Conservation (phyloP, 768 basidiomycete genomes). For the Phallus indusiatus region DNA sequence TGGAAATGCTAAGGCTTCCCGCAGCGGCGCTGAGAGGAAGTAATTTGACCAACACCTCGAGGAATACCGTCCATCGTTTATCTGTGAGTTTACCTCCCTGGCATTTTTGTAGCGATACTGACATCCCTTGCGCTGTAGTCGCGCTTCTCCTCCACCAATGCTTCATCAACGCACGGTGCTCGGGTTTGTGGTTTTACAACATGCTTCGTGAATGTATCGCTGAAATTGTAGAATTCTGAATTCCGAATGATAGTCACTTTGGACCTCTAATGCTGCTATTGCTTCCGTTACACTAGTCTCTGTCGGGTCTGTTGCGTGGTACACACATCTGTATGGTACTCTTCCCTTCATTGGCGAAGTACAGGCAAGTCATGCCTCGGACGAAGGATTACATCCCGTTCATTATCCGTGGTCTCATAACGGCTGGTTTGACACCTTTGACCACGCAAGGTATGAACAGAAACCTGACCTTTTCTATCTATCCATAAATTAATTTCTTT, state of each 20-base stretch:
- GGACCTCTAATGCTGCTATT: slow-evolving; percentile 65
- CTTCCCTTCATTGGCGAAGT: slow-evolving; percentile 87
- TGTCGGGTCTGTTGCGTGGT: slow-evolving; percentile 91
- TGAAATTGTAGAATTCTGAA: neutral
- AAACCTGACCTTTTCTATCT: slow-evolving; percentile 8
- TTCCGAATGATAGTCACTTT: slow-evolving; percentile 37
- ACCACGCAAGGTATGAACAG: slow-evolving; percentile 80
- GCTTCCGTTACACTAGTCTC: slow-evolving; percentile 69
- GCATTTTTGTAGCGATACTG: neutral
- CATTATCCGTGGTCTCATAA: slow-evolving; percentile 87
- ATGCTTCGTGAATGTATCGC: neutral
- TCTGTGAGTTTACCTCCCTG: slow-evolving; percentile 1
- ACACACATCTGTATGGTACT: slow-evolving; percentile 86
- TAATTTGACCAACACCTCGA: neutral
- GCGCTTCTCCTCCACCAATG: slow-evolving; percentile 62
- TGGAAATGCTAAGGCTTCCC: slow-evolving; percentile 12
- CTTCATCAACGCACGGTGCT: slow-evolving; percentile 44
- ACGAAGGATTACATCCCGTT: slow-evolving; percentile 89
- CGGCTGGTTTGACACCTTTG: slow-evolving; percentile 83
- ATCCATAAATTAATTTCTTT: slow-evolving; percentile 9
- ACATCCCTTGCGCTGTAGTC: slow-evolving; percentile 16
- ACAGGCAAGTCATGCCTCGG: slow-evolving; percentile 84
- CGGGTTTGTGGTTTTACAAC: slow-evolving; percentile 44
- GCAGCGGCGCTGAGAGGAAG: slow-evolving; percentile 7
- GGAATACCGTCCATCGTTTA: neutral